phyloP scores from a whole-genome alignment of 2,329 filamentous ascomycete genomes.

The Fusarium poae region DNA sequence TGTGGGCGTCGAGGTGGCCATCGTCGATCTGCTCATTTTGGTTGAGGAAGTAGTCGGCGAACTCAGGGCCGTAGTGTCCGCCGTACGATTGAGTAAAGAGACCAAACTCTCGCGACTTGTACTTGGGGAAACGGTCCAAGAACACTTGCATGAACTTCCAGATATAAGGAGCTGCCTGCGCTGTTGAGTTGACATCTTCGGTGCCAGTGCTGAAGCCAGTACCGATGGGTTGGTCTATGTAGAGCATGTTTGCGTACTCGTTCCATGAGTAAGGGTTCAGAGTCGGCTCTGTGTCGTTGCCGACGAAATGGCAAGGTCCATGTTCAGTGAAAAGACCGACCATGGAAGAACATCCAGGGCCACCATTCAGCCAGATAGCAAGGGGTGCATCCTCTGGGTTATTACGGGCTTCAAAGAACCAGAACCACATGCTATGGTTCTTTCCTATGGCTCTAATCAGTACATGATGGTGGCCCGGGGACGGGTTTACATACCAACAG shows the following conservation, averaged over 20 bases:
- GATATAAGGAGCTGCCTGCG: slow-evolving; percentile 54
- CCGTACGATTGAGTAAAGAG: slow-evolving; percentile 69
- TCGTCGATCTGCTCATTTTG: slow-evolving; percentile 66
- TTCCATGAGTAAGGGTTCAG: slow-evolving; percentile 74
- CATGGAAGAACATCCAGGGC: slow-evolving; percentile 53
- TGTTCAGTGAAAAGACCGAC: slow-evolving; percentile 72
- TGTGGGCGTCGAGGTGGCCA: slow-evolving; percentile 57
- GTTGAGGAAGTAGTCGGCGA: slow-evolving; percentile 66
- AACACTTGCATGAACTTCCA: slow-evolving; percentile 72
- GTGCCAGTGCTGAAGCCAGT: slow-evolving; percentile 50
- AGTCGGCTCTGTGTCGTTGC: slow-evolving; percentile 50
- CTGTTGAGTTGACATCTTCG: slow-evolving; percentile 48
- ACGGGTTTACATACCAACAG: slow-evolving; percentile 59
- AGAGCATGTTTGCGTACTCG: slow-evolving; percentile 75
- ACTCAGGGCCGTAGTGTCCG: slow-evolving; percentile 70
- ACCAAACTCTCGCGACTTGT: slow-evolving; percentile 69
- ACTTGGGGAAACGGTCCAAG: slow-evolving; percentile 72
- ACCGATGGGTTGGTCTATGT: slow-evolving; percentile 72
- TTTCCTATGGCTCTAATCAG: slow-evolving; percentile 46
- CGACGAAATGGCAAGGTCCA: slow-evolving; percentile 79
- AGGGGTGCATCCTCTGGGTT: slow-evolving; percentile 57
- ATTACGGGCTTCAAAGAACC: slow-evolving; percentile 63
- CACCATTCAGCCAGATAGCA: slow-evolving; percentile 67
- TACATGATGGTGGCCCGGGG: not conserved
- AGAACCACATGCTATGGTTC: slow-evolving; percentile 57